Base-by-base conservation (phyloP, 768 basidiomycete genomes). In the Sistotremastrum suecicum region DNA sequence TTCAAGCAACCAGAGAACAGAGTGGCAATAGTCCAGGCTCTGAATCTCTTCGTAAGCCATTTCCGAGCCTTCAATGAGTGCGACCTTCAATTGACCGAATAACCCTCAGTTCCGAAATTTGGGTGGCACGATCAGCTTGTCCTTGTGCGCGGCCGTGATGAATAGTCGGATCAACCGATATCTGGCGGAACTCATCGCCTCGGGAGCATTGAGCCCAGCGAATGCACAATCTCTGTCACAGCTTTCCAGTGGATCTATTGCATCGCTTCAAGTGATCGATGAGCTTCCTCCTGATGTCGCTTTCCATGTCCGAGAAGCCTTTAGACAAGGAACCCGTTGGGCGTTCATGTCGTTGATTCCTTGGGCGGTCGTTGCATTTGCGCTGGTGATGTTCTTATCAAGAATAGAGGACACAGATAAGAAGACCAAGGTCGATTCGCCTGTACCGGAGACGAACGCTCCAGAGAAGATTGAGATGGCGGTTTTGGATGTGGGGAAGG, bases 41-140 rank as follows among this genome's bases (percentile, higher is more conserved):
- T 72, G 43, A 47, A 59, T 5, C 57, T 71, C 44, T 75, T 74
- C 53, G 71, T 71, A 47, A 47, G 71, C n/a, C n/a, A n/a, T n/a
- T n/a, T n/a, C n/a, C 20, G 20, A 20, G 20, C 20, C 1, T 20
- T 2, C 20, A 1, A 20, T 2, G 20, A 20, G 1, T 20, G 20
- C 20, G 20, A 20, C 30, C 42, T 9, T 28, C 20, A 8, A 33
- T n/a, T 9, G 32, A 50, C 6, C n/a, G 6, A 9, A 30, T 29
- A n/a, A n/a, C n/a, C 37, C 31, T 39, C 33, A 74, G 71, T 69
- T 68, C 58, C 65, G 68, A 10, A 56, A 66, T 1, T 57, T 73
- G 37, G 74, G 74, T 12, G 74, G 74, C 7, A 75, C 72, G 0
- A 53, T 72, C 36, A 74, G 74, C 28, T 65, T 75, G 37, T 70